Evolutionary conservation across 1,284 basidiomycete species (phyloP).

Genomic region (Trametes sp.): DNA sequence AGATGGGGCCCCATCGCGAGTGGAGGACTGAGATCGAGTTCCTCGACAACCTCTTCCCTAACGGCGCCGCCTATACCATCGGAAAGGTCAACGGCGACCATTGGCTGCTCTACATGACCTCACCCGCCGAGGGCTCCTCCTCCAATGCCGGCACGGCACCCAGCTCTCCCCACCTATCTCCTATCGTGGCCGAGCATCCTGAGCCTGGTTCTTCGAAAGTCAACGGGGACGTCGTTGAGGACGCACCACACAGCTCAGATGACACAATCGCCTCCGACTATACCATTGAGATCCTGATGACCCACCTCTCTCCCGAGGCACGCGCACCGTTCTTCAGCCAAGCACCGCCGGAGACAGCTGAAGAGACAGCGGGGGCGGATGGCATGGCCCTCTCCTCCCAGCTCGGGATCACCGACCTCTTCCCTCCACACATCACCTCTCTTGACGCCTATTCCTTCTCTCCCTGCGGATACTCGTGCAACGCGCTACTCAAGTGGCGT

Average conservation of each 20-base stretch:
- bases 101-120: slow-evolving; percentile 95
- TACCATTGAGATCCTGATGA: slow-evolving; percentile 99
- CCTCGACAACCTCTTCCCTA: slow-evolving; percentile 87
- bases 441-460: slow-evolving; percentile 95
- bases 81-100: slow-evolving; percentile 99
- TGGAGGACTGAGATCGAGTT: slow-evolving; percentile 95
- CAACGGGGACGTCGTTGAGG: slow-evolving; percentile 11
- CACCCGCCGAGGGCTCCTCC: slow-evolving; percentile 52
- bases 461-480: slow-evolving; percentile 97
- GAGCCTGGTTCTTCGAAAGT: slow-evolving; percentile 11
- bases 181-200: slow-evolving; percentile 28
- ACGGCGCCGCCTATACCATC: slow-evolving; percentile 94
- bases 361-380: slow-evolving; percentile 61
- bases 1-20: slow-evolving; percentile 92
- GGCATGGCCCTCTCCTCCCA: slow-evolving; percentile 74
- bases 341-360: slow-evolving; percentile 40
- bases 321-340: slow-evolving; percentile 83
- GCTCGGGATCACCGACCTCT: slow-evolving; percentile 87
- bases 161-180: slow-evolving; percentile 35
- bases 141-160: slow-evolving; percentile 34
- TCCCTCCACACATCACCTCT: slow-evolving; percentile 80
- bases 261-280: slow-evolving; percentile 67
- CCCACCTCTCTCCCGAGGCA: slow-evolving; percentile 81
- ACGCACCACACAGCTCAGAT: slow-evolving; percentile 35
- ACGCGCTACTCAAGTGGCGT: slow-evolving; percentile 84